Base-by-base conservation (phyloP, 1,284 basidiomycete genomes). In the Cutaneotrichosporon sp. region DNA sequence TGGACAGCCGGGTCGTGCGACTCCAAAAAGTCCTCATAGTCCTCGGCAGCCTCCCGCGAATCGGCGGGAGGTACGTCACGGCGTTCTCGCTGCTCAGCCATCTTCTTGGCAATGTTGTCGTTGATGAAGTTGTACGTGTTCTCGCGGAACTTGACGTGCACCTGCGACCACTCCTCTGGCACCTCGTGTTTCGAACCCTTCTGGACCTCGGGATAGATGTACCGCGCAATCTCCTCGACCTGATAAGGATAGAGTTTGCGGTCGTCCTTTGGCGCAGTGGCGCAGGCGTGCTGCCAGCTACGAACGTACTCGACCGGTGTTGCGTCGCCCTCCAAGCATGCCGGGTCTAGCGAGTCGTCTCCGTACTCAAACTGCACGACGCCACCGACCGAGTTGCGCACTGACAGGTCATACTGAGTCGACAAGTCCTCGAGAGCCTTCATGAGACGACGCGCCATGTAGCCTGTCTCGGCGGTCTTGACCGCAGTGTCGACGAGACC, bases 391-490 rank as follows among this genome's bases (percentile, higher is more conserved):
- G 91, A 93, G 75, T 96, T 98, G 29, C 96, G 83, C 17, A 99
- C 94, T n/a, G 90, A 92, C 26, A 93, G 77, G 74, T 98, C 96
- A 74, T 99, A 99, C 58, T 97, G 90, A 0, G 90, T 93, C 5
- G 91, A 93, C 43, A 99, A 78, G 78, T 98, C 96, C 72, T 99
- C 96, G 61, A 99, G 76, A 3, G 96, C 94, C 75, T 99, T 99
- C 96, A 99, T 98, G 61, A 99, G 76, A 59, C 96, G 87, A 57
- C 96, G 85, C 68, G 94, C 90, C 94, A 99, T 98, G 78, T 99
- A 99, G 37, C 96, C 96, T 1, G 96, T 98, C 76, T 98, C 96
- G 17, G 96, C 96, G 1, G 96, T 99, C 78, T 99, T 99, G 75
- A 99, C 96, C 22, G 96, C 96, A 0, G 96, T 99, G 77, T 99